Percentiles rank a stretch among this genome's conserved stretches.
These are phyloP conservation scores for Lecanosticta acicola DNA, from an alignment of 2,329 filamentous ascomycete species.

Conservation along the genomic window DNA sequence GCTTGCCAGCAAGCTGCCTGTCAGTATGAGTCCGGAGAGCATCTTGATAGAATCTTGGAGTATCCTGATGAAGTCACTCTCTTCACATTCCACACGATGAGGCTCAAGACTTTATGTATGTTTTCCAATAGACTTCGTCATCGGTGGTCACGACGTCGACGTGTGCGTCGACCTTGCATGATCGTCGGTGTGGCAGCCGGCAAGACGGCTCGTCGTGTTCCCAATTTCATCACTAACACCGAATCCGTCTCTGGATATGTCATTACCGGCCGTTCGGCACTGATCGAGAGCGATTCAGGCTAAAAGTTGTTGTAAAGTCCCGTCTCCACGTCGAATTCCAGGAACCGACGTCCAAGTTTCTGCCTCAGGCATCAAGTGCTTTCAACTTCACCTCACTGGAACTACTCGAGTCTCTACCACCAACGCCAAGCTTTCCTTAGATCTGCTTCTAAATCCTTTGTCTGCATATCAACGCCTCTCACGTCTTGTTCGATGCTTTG, in stretches of 20 bases:
- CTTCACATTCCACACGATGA: too few species aligned
- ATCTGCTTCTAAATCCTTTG: too few species aligned
- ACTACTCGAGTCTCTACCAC: background rate
- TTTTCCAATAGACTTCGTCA: background rate
- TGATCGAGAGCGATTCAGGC: background rate
- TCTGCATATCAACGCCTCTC: too few species aligned
- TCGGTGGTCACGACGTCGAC: background rate
- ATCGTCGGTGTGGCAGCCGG: background rate
- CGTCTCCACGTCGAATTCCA: too few species aligned
- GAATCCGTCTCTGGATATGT: background rate
- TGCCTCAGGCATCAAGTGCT: background rate
- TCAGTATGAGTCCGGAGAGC: background rate
- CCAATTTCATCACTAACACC: background rate
- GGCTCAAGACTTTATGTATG: too few species aligned
- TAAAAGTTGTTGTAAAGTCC: too few species aligned
- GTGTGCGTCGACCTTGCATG: background rate
- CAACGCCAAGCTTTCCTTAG: too few species aligned
- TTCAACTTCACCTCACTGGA: background rate
- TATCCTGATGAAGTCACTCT: too few species aligned
- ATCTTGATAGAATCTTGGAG: background rate
- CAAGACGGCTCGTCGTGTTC: background rate
- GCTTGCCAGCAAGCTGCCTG: slow-evolving; percentile 7
- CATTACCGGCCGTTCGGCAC: background rate
- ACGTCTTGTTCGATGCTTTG: too few species aligned
- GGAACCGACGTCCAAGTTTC: background rate